These are phyloP conservation scores for Pseudocercospora pini-densiflorae DNA, from an alignment of 2,329 filamentous ascomycete species.

Conservation along the genomic window DNA sequence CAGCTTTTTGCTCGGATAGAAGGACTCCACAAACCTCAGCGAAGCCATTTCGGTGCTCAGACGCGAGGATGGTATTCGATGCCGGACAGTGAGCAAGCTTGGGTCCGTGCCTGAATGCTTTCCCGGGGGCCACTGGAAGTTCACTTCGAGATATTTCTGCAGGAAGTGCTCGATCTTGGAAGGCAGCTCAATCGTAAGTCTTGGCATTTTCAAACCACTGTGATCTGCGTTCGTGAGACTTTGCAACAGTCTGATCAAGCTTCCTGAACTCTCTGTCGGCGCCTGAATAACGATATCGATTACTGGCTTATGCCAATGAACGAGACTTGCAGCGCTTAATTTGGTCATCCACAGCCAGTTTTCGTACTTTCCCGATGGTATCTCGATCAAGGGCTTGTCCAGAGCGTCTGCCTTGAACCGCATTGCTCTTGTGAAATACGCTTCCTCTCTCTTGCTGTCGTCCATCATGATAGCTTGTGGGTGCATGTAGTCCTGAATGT, in stretches of 20 bases:
- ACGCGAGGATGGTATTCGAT: constrained; percentile 67
- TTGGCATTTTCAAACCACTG: constrained; percentile 68
- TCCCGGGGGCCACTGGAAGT: constrained; percentile 70
- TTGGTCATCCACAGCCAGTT: constrained; percentile 77
- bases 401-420: constrained; percentile 58
- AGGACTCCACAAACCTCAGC: constrained; percentile 79
- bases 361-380: constrained; percentile 67
- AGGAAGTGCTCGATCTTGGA: constrained; percentile 68
- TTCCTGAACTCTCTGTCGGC: constrained; percentile 70
- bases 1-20: constrained; percentile 72
- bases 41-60: constrained; percentile 72
- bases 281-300: constrained; percentile 87
- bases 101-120: constrained; percentile 48
- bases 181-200: constrained; percentile 84
- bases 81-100: constrained; percentile 68
- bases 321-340: constrained; percentile 73
- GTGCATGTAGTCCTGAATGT: constrained; percentile 74
- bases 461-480: constrained; percentile 80
- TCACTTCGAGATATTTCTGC: constrained; percentile 62
- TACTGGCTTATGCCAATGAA: constrained; percentile 75
- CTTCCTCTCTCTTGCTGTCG: constrained; percentile 67
- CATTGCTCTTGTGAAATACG: constrained; percentile 67
- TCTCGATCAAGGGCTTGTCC: constrained; percentile 70
- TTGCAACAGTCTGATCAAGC: constrained; percentile 73
- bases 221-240: constrained; percentile 80